Evolutionary conservation across 1,284 basidiomycete species (phyloP).

Genomic region (Heimioporus retisporus): DNA sequence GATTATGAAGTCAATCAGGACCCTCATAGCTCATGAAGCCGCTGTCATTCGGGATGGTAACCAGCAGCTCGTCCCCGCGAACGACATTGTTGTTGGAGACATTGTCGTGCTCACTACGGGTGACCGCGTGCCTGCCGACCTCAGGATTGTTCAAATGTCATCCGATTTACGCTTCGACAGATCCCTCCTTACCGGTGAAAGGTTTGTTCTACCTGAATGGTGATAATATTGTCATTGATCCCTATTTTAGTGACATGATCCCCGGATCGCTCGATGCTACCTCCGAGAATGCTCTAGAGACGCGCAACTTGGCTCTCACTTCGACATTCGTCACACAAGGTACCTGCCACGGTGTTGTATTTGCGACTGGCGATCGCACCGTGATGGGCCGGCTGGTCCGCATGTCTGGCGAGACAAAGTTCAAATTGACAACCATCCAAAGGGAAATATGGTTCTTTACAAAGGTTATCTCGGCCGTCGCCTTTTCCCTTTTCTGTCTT

Average conservation of each 20-base stretch:
- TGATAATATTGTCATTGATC: constrained; percentile 1
- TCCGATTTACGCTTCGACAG: constrained; percentile 70
- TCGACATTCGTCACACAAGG: constrained; percentile 67
- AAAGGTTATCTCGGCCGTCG: constrained; percentile 56
- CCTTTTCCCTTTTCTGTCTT: constrained; percentile 51
- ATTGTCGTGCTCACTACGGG: constrained; percentile 82
- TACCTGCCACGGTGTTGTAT: constrained; percentile 64
- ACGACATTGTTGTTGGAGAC: constrained; percentile 88
- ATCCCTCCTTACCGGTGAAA: constrained; percentile 72
- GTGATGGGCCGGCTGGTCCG: constrained; percentile 72
- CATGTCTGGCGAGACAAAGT: constrained; percentile 60
- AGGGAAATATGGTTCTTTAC: constrained; percentile 61
- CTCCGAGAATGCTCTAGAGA: constrained; percentile 68
- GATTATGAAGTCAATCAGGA: constrained; percentile 49
- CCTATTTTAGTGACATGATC: constrained; percentile 55
- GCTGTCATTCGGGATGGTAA: constrained; percentile 66
- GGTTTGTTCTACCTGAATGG: constrained; percentile 33
- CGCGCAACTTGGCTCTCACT: constrained; percentile 68
- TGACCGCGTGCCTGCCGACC: constrained; percentile 87
- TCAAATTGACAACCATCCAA: constrained; percentile 60
- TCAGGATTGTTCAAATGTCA: constrained; percentile 70
- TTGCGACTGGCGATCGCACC: constrained; percentile 68
- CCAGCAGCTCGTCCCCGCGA: constrained; percentile 71
- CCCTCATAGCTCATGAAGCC: constrained; percentile 54
- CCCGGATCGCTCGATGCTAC: constrained; percentile 60